phyloP scores from a whole-genome alignment of 163 green algal species.

The Scenedesmus sp. region DNA sequence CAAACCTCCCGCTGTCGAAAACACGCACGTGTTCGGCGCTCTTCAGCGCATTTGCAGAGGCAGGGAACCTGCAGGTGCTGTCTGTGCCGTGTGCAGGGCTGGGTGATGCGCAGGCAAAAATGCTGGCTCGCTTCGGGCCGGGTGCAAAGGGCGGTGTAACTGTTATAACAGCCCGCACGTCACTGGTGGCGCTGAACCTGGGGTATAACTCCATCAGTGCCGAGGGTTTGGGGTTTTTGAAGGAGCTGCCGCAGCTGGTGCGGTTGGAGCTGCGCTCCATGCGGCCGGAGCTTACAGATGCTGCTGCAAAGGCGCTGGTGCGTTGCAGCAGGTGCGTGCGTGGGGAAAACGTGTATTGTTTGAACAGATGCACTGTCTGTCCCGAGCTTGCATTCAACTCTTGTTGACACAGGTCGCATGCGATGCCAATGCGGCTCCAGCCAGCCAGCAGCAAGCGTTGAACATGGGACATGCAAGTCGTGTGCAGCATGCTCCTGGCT shows the following conservation, averaged over 20 bases:
- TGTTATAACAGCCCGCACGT: background rate
- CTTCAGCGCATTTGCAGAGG: constrained; percentile 16
- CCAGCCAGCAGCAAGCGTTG: too few relatives aligned
- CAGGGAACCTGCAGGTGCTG: background rate
- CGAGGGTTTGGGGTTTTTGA: constrained; percentile 18
- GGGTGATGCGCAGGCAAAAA: constrained; percentile 1
- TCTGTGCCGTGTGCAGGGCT: constrained; percentile 1
- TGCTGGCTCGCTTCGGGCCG: background rate
- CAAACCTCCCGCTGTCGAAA: constrained; percentile 1
- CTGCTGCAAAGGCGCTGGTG: background rate
- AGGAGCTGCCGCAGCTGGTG: constrained; percentile 15
- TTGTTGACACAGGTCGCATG: too few relatives aligned
- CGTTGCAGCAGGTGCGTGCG: background rate
- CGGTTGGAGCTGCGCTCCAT: constrained; percentile 28
- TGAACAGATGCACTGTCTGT: background rate
- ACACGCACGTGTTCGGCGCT: background rate
- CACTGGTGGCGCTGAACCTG: constrained; percentile 13
- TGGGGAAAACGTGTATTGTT: background rate
- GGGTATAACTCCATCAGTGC: constrained; percentile 37
- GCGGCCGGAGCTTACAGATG: constrained; percentile 33
- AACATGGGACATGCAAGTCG: too few relatives aligned
- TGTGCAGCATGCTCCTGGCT: too few relatives aligned
- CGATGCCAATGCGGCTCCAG: too few relatives aligned
- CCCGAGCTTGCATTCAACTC: background rate
- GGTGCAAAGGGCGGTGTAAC: background rate